These are phyloP conservation scores for Colletotrichum filicis DNA, from an alignment of 2,329 filamentous ascomycete species.

Conservation along the genomic window DNA sequence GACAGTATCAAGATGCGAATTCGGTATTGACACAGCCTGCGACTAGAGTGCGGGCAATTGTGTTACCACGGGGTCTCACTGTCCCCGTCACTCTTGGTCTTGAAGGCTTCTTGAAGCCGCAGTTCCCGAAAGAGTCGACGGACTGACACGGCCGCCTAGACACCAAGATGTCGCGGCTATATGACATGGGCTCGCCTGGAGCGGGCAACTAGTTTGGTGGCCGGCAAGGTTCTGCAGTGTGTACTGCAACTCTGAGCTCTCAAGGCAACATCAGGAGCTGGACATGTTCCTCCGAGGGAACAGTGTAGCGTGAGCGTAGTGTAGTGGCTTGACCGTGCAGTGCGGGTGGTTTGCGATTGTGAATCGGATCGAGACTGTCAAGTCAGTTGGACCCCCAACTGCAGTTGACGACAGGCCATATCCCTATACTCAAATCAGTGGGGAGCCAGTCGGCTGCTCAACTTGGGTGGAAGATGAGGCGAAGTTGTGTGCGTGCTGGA, in stretches of 20 bases:
- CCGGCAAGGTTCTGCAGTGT: not conserved
- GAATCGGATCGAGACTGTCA: not conserved
- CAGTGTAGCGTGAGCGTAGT: not conserved
- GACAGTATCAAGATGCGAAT: not conserved
- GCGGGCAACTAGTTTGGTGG: not conserved
- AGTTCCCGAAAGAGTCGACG: slow-evolving; percentile 13
- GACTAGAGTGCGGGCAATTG: not conserved
- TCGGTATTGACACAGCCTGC: not conserved
- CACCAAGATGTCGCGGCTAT: slow-evolving; percentile 15
- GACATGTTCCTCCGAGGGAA: slow-evolving; percentile 15
- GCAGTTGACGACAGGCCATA: slow-evolving; percentile 3
- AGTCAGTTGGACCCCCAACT: slow-evolving; percentile 9
- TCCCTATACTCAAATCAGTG: slow-evolving; percentile 3
- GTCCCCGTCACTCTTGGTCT: not conserved
- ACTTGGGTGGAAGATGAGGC: not conserved
- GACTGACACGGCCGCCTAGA: not conserved
- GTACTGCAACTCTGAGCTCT: slow-evolving; percentile 14
- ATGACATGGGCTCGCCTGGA: not conserved
- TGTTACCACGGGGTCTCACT: not conserved
- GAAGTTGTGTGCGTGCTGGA: not conserved
- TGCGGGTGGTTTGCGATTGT: not conserved
- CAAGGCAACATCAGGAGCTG: not conserved
- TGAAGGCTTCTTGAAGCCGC: slow-evolving; percentile 12
- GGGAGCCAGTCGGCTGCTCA: slow-evolving; percentile 4
- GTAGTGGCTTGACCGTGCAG: not conserved